Evolutionary conservation across 306 rosid genomes (phyloP), one percentile per base, ranked within the genome.

Genomic region (Corylus avellana): DNA sequence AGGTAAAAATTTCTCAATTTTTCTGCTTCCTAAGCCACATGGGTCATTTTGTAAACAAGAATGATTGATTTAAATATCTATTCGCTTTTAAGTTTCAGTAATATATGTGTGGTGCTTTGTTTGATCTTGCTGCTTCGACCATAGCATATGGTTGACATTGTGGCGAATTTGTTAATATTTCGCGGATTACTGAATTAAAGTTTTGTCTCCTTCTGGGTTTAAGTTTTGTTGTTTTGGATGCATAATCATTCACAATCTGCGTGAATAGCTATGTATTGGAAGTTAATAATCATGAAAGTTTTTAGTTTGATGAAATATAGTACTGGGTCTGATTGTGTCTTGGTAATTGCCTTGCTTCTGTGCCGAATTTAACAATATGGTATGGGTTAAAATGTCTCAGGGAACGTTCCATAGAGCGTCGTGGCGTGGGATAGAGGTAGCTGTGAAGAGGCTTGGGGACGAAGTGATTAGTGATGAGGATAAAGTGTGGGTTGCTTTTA

Each of bases 401-500:
- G 98, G 98, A 76, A 94, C 98, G 54, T 94, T 92, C 86, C 85
- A 83, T 79, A 78, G 86, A 42, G 97, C 95, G 53, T 86, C 89
- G 50, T 94, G 98, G 98, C 94, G 95, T 27, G 98, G 98, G 76
- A 94, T 89, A 82, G 82, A 91, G 86, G 97, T 94, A 73, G 98
- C 98, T 17, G 97, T 94, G 27, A 94, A 94, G 79, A 88, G 70
- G 85, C 97, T 94, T 25, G 90, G 78, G 69, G 97, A 94, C 73
- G 92, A 91, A 71, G 87, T 94, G 67, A 59, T 86, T 74, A 61
- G 55, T 67, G 86, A 92, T 12, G 93, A 92, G 78, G 95, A 90
- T 75, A 92, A 90, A 94, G 98, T 94, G 98, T 94, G 77, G 75
- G 93, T 90, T 86, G 42, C 80, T 78, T 17, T 46, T 32, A 49